phyloP scores from a whole-genome alignment of 2,329 filamentous ascomycete genomes.

The Grosmannia clavigera region DNA sequence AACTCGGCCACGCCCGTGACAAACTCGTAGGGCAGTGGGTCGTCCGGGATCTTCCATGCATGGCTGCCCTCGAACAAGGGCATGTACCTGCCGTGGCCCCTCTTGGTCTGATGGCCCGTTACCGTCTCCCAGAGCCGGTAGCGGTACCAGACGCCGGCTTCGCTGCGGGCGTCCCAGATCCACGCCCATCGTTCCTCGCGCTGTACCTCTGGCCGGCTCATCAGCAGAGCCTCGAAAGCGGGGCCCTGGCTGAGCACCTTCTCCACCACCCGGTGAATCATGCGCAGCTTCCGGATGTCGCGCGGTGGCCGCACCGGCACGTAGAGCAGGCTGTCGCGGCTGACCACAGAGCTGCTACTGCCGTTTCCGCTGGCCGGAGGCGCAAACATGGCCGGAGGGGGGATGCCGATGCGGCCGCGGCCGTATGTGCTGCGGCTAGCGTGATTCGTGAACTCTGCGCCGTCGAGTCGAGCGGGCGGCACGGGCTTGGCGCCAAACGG shows the following conservation, averaged over 20 bases:
- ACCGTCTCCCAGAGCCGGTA: slow-evolving; percentile 83
- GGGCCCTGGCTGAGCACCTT: slow-evolving; percentile 65
- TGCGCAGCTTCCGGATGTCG: slow-evolving; percentile 64
- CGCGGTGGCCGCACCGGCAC: slow-evolving; percentile 64
- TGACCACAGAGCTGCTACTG: slow-evolving; percentile 19
- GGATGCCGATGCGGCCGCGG: slow-evolving; percentile 22
- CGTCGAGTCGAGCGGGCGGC: slow-evolving; percentile 13
- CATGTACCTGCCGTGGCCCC: slow-evolving; percentile 39
- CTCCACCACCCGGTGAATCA: slow-evolving; percentile 84
- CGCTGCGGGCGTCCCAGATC: slow-evolving; percentile 76
- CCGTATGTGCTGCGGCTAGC: background rate
- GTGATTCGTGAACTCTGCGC: background rate
- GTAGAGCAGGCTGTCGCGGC: slow-evolving; percentile 38
- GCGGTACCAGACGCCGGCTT: slow-evolving; percentile 78
- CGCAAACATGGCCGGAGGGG: slow-evolving; percentile 65
- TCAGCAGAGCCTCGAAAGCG: slow-evolving; percentile 83
- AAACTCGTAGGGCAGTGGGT: slow-evolving; percentile 68
- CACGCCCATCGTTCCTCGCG: slow-evolving; percentile 85
- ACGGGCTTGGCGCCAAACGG: slow-evolving; percentile 10
- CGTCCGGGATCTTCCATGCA: slow-evolving; percentile 66
- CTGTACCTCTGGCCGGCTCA: slow-evolving; percentile 75
- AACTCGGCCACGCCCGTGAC: slow-evolving; percentile 66
- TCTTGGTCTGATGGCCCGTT: slow-evolving; percentile 44
- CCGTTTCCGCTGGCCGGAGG: slow-evolving; percentile 19
- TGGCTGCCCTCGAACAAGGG: slow-evolving; percentile 65